A percentile compares a stretch with the other conserved stretches of the same genome.
Conservation (phyloP, 2,329 filamentous ascomycete species). For the Hypoxylon sp. region DNA sequence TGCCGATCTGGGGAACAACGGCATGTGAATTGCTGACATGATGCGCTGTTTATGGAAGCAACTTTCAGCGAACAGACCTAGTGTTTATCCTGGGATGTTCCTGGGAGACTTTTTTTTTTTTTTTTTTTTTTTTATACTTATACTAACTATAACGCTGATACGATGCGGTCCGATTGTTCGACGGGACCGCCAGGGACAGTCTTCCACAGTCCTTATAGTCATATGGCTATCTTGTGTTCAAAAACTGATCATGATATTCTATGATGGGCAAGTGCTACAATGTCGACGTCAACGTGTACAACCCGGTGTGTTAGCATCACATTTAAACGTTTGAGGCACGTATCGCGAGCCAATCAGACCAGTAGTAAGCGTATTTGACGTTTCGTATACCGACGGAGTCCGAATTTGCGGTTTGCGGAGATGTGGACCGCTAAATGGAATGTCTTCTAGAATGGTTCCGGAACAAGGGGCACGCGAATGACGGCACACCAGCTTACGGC, state of each 20-base stretch:
- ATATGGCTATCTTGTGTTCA: neutral
- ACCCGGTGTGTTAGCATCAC: neutral
- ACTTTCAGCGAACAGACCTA: constrained; percentile 18
- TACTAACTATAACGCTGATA: neutral
- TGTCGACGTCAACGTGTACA: constrained; percentile 13
- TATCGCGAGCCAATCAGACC: constrained; percentile 9
- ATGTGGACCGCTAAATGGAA: constrained; percentile 21
- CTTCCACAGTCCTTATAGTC: neutral
- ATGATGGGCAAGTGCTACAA: constrained; percentile 1
- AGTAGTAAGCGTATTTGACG: constrained; percentile 20
- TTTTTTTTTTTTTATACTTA: no score
- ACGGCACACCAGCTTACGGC: constrained; percentile 19
- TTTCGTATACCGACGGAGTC: constrained; percentile 18
- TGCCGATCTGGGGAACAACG: constrained; percentile 29
- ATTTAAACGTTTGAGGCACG: constrained; percentile 1
- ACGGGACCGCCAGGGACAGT: neutral
- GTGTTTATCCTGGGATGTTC: constrained; percentile 12
- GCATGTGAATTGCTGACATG: constrained; percentile 30
- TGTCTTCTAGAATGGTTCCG: constrained; percentile 42
- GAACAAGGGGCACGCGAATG: constrained; percentile 17
- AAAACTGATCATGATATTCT: neutral
- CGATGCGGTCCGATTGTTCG: neutral
- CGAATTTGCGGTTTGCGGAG: constrained; percentile 29
- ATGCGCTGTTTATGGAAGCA: constrained; percentile 12
- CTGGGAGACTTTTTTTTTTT: neutral